phyloP scores from a whole-genome alignment of 1,284 basidiomycete genomes.

The Meira nashicola region DNA sequence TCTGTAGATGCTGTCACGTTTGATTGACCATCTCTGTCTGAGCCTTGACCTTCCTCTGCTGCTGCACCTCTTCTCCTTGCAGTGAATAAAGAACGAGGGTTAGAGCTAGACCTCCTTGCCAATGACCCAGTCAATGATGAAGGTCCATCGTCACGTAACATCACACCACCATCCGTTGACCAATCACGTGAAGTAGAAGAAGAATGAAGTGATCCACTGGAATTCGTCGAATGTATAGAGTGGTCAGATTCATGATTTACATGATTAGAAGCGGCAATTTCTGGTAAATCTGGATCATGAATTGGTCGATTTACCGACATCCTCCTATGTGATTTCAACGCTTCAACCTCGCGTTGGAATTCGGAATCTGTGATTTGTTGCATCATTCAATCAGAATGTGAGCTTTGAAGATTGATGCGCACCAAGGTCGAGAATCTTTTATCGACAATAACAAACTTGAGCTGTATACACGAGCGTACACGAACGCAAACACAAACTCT shows the following conservation, averaged over 20 bases:
- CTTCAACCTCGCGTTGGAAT: slow-evolving; percentile 48
- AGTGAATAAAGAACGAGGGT: slow-evolving; percentile 26
- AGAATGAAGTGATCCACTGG: background rate
- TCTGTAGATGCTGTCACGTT: slow-evolving; percentile 7
- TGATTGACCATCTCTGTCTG: background rate
- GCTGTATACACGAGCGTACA: no score
- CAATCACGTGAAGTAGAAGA: slow-evolving; percentile 12
- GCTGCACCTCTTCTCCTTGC: slow-evolving; percentile 31
- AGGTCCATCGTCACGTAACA: slow-evolving; percentile 34
- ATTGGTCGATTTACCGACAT: slow-evolving; percentile 44
- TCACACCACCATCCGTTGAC: slow-evolving; percentile 25
- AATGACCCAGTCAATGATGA: slow-evolving; percentile 14
- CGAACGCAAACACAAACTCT: no score
- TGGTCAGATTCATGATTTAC: slow-evolving; percentile 20
- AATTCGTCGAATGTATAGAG: background rate
- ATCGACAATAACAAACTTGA: no score
- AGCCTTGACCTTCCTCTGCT: slow-evolving; percentile 9
- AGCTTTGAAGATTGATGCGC: no score
- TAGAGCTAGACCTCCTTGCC: background rate
- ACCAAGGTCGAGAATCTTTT: no score
- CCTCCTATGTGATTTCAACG: slow-evolving; percentile 46
- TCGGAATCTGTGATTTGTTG: slow-evolving; percentile 36
- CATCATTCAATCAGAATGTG: slow-evolving; percentile 3
- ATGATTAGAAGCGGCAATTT: slow-evolving; percentile 34
- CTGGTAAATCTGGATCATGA: slow-evolving; percentile 50